These are phyloP conservation scores for Fusarium phyllophilum DNA, from an alignment of 2,329 filamentous ascomycete species.

Conservation along the genomic window DNA sequence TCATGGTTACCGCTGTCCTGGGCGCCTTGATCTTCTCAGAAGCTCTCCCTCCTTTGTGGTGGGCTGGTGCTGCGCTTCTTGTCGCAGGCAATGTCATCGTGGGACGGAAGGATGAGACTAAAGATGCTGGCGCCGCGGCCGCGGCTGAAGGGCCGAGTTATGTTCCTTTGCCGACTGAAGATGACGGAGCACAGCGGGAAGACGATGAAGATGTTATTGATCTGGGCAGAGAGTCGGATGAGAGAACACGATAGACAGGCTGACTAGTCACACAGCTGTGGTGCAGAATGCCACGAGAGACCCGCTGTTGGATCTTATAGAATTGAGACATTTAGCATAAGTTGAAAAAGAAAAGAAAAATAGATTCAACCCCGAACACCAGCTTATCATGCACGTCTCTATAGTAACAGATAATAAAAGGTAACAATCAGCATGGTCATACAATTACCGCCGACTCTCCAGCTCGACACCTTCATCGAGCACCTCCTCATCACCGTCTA, in stretches of 20 bases:
- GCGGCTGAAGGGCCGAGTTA: conserved; percentile 44
- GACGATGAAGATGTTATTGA: conserved; percentile 52
- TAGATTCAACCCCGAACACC: conserved; percentile 37
- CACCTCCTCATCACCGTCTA: conserved; percentile 56
- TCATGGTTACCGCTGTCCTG: conserved; percentile 79
- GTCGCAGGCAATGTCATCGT: conserved; percentile 83
- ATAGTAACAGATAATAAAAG: conserved; percentile 12
- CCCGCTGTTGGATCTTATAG: background rate
- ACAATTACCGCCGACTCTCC: conserved; percentile 48
- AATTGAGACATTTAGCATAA: background rate
- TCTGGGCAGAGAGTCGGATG: conserved; percentile 44
- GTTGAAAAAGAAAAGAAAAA: background rate
- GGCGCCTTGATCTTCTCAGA: conserved; percentile 78
- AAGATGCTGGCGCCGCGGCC: conserved; percentile 34
- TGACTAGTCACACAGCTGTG: background rate
- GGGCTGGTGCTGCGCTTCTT: conserved; percentile 76
- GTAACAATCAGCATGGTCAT: conserved; percentile 1
- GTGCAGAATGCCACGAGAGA: background rate
- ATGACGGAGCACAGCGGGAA: conserved; percentile 35
- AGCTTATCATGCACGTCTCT: conserved; percentile 33
- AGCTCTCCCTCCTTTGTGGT: conserved; percentile 77
- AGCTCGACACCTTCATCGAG: conserved; percentile 57
- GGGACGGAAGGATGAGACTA: conserved; percentile 71
- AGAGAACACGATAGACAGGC: conserved; percentile 23
- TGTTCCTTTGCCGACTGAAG: conserved; percentile 44